phyloP scores from a whole-genome alignment of 305 asterid genomes.

The Solanum hybrid region DNA sequence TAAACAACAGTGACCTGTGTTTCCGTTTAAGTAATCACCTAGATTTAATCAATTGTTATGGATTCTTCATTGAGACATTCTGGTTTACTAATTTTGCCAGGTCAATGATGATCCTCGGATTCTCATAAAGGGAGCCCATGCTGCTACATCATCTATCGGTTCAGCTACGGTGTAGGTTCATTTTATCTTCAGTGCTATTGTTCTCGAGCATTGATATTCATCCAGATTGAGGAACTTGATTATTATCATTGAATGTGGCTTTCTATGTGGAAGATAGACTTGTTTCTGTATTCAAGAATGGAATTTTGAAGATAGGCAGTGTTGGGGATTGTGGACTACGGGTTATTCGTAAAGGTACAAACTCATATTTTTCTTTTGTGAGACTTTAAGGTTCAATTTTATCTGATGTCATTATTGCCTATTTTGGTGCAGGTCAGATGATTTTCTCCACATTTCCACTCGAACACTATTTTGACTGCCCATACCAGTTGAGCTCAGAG shows the following conservation, averaged over 20 bases:
- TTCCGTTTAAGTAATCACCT: not conserved
- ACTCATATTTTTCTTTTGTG: not conserved
- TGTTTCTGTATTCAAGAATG: slow-evolving; percentile 74
- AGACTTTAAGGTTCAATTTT: not conserved
- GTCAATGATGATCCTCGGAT: slow-evolving; percentile 59
- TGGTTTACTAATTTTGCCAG: slow-evolving; percentile 23
- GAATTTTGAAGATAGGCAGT: slow-evolving; percentile 59
- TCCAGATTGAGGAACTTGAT: not conserved
- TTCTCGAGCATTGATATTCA: not conserved
- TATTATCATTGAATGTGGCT: not conserved
- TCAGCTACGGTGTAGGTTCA: slow-evolving; percentile 75
- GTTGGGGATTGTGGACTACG: slow-evolving; percentile 86
- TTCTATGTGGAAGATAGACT: slow-evolving; percentile 31
- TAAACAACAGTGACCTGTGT: not conserved
- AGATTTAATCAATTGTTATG: not conserved
- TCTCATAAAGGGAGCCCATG: slow-evolving; percentile 75
- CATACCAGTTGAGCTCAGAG: slow-evolving; percentile 87
- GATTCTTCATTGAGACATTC: not conserved
- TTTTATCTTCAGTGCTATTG: not conserved
- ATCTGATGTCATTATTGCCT: not conserved
- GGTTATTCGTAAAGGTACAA: slow-evolving; percentile 60
- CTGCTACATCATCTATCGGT: slow-evolving; percentile 67
- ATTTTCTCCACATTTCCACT: slow-evolving; percentile 69
- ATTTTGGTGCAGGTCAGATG: slow-evolving; percentile 42
- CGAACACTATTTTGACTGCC: slow-evolving; percentile 90